Conservation (phyloP, 1,284 basidiomycete genomes). For the Boletus mariae region DNA sequence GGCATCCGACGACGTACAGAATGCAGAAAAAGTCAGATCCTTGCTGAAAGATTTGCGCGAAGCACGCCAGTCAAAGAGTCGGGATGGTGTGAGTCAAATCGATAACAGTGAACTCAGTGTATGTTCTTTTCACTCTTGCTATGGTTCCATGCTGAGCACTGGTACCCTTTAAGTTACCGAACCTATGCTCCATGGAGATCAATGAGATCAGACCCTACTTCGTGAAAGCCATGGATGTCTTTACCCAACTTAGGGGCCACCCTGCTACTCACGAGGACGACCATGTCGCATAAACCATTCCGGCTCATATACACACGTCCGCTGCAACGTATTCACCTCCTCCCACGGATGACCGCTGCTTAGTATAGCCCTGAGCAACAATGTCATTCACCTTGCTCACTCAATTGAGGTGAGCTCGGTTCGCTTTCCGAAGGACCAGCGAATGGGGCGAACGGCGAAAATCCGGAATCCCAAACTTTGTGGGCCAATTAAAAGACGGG, state of each 20-base stretch:
- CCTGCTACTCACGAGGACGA: constrained; percentile 16
- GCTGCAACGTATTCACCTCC: too few relatives aligned
- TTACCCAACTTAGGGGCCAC: constrained; percentile 41
- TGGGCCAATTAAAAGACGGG: neutral
- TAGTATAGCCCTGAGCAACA: too few relatives aligned
- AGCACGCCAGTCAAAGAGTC: constrained; percentile 89
- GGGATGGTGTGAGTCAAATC: constrained; percentile 73
- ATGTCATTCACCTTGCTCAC: too few relatives aligned
- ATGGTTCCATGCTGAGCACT: constrained; percentile 2
- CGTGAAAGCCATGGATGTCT: constrained; percentile 73
- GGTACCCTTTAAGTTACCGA: constrained; percentile 58
- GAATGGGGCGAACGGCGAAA: too few relatives aligned
- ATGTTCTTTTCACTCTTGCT: constrained; percentile 21
- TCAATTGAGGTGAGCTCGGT: too few relatives aligned
- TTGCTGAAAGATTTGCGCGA: constrained; percentile 93
- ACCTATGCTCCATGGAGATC: constrained; percentile 87
- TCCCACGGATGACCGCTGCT: too few relatives aligned
- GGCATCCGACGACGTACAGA: constrained; percentile 84
- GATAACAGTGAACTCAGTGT: constrained; percentile 81
- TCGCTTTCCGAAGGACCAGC: too few relatives aligned
- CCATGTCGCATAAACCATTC: constrained; percentile 5
- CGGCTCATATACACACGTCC: too few relatives aligned
- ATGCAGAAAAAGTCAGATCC: constrained; percentile 77
- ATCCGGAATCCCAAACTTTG: too few relatives aligned
- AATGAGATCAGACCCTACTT: constrained; percentile 91